Evolutionary conservation across 208 protist genomes (phyloP).

Genomic region (Porcisia deanei): DNA sequence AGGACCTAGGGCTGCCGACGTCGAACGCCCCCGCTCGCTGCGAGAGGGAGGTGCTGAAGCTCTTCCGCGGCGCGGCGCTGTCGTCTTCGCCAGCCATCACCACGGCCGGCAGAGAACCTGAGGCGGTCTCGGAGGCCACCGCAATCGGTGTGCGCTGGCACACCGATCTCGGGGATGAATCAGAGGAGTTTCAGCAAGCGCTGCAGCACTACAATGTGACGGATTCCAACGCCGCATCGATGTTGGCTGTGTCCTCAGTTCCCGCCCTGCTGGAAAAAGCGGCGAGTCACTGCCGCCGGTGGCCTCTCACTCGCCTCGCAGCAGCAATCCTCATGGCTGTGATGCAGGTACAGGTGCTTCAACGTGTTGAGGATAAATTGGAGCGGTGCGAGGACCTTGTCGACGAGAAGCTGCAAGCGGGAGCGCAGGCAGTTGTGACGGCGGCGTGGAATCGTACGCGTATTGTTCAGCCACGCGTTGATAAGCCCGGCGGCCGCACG

Average conservation of each 20-base stretch:
- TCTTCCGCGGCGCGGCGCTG: constrained; percentile 58
- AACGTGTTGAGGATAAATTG: constrained; percentile 20
- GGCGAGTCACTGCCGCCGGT: constrained; percentile 5
- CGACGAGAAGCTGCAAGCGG: constrained; percentile 19
- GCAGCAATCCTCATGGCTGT: constrained; percentile 3
- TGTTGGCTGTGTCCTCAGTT: constrained; percentile 15
- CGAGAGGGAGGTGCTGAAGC: constrained; percentile 57
- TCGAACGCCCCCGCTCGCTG: constrained; percentile 48
- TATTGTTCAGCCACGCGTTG: constrained; percentile 12
- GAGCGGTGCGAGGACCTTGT: constrained; percentile 16
- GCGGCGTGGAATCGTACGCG: constrained; percentile 20
- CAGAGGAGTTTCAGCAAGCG: constrained; percentile 23
- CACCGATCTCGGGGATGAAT: background rate
- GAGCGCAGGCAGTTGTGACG: constrained; percentile 19
- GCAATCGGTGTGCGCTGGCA: constrained; percentile 3
- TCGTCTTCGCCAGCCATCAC: background rate
- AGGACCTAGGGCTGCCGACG: constrained; percentile 55
- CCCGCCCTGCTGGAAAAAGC: constrained; percentile 10
- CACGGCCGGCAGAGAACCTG: background rate
- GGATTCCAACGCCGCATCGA: background rate
- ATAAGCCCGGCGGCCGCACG: constrained; percentile 14
- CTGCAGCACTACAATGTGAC: constrained; percentile 25
- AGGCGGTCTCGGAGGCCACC: background rate
- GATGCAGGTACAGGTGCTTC: constrained; percentile 20
- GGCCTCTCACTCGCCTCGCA: constrained; percentile 23